Evolutionary conservation across 2,329 filamentous ascomycete genomes (phyloP).

Genomic region (Neonectria faginata): DNA sequence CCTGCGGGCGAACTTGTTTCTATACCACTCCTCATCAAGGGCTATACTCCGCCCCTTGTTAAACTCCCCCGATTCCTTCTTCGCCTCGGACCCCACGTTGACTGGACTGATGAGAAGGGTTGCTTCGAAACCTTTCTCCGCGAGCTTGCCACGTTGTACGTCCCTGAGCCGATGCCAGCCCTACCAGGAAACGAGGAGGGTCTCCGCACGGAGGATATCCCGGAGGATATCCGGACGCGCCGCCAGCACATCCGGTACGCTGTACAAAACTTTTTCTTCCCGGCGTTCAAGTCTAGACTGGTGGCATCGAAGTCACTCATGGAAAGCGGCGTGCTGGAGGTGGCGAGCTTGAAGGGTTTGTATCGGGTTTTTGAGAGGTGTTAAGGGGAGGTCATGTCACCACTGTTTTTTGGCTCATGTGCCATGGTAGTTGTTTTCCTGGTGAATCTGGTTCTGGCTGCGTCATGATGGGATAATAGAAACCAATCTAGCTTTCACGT

Average conservation of each 20-base stretch:
- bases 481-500: neutral
- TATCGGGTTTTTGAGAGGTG: conserved; percentile 97
- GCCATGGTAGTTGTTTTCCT: conserved; percentile 8
- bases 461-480: conserved; percentile 4
- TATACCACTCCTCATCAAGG: conserved; percentile 88
- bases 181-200: conserved; percentile 50
- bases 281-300: conserved; percentile 84
- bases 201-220: conserved; percentile 53
- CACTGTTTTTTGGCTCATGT: neutral
- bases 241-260: conserved; percentile 77
- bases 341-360: conserved; percentile 90
- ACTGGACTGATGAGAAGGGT: conserved; percentile 85
- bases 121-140: conserved; percentile 89
- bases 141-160: conserved; percentile 91
- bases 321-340: conserved; percentile 80
- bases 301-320: conserved; percentile 84
- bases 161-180: conserved; percentile 83
- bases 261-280: conserved; percentile 89
- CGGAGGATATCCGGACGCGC: conserved; percentile 67
- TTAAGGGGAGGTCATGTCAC: conserved; percentile 56
- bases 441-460: conserved; percentile 6
- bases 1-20: conserved; percentile 79
- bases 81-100: conserved; percentile 85
- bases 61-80: conserved; percentile 93
- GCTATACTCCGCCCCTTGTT: conserved; percentile 85